These are phyloP conservation scores for Aspergillus bridgeri DNA, from an alignment of 495 filamentous ascomycete genomes.

Conservation along the genomic window DNA sequence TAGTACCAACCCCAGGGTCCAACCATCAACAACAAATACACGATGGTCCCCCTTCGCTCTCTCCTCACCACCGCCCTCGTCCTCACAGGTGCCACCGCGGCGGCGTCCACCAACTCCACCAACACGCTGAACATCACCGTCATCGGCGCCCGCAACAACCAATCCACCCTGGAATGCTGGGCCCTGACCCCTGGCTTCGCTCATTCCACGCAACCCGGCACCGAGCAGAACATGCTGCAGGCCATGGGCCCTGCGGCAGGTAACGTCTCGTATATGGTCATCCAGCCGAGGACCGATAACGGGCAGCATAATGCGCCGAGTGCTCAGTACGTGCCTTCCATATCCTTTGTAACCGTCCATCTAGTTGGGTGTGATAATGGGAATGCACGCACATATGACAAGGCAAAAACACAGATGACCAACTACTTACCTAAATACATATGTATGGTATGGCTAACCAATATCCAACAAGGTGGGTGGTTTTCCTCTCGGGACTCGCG, in stretches of 20 bases:
- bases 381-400: no score
- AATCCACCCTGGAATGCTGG: slow-evolving; percentile 56
- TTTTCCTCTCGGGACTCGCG: slow-evolving; percentile 48
- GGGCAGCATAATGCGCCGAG: slow-evolving; percentile 51
- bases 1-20: no score
- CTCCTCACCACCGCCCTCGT: slow-evolving; percentile 18
- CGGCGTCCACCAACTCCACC: slow-evolving; percentile 15
- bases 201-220: slow-evolving; percentile 40
- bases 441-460: no score
- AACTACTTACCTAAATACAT: no score
- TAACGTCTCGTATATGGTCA: slow-evolving; percentile 36
- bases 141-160: slow-evolving; percentile 32
- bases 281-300: slow-evolving; percentile 47
- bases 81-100: slow-evolving; percentile 15
- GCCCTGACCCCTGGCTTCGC: slow-evolving; percentile 40
- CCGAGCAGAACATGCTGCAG: slow-evolving; percentile 30
- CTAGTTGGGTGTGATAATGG: no score
- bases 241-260: slow-evolving; percentile 29
- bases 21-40: background rate
- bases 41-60: slow-evolving; percentile 1
- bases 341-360: background rate
- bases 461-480: slow-evolving; percentile 41
- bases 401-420: no score
- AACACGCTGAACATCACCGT: slow-evolving; percentile 41
- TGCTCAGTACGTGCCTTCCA: slow-evolving; percentile 39